Percentiles rank a stretch among this genome's conserved stretches.
These are phyloP conservation scores for Jamesozyma gamospora DNA, from an alignment of 805 yeast genomes.

Conservation along the genomic window DNA sequence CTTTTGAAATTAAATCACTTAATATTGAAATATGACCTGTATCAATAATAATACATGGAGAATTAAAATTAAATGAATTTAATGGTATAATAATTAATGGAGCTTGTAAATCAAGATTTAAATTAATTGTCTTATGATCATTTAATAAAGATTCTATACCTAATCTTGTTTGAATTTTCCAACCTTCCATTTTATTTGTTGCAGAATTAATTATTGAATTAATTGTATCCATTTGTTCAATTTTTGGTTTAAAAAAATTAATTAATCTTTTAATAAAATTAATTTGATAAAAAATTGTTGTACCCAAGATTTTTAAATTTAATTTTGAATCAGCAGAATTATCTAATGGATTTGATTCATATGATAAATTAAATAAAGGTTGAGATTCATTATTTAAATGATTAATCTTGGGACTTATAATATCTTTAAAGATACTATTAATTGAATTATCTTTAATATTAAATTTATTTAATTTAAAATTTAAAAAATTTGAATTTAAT, in stretches of 20 bases:
- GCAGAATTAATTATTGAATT: conserved; percentile 91
- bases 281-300: conserved; percentile 87
- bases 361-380: conserved; percentile 73
- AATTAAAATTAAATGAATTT: conserved; percentile 64
- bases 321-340: conserved; percentile 73
- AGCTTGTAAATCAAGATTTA: conserved; percentile 83
- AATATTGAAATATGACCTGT: conserved; percentile 87
- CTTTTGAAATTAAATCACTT: conserved; percentile 70
- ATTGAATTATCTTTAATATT: conserved; percentile 81
- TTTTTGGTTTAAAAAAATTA: conserved; percentile 78
- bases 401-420: conserved; percentile 70
- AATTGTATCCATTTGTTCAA: conserved; percentile 74
- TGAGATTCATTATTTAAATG: conserved; percentile 8
- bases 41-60: conserved; percentile 87
- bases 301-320: conserved; percentile 64
- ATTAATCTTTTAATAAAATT: conserved; percentile 66
- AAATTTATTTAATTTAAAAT: conserved; percentile 70
- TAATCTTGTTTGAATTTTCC: conserved; percentile 79
- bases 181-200: conserved; percentile 84
- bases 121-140: conserved; percentile 83
- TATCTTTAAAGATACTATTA: conserved; percentile 69
- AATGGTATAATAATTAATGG: conserved; percentile 84
- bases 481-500: conserved; percentile 63
- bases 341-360: conserved; percentile 82
- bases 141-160: conserved; percentile 90